These are phyloP conservation scores for Fennellomyces sp. DNA, from an alignment of 371 early-diverging fungal species.

Conservation along the genomic window DNA sequence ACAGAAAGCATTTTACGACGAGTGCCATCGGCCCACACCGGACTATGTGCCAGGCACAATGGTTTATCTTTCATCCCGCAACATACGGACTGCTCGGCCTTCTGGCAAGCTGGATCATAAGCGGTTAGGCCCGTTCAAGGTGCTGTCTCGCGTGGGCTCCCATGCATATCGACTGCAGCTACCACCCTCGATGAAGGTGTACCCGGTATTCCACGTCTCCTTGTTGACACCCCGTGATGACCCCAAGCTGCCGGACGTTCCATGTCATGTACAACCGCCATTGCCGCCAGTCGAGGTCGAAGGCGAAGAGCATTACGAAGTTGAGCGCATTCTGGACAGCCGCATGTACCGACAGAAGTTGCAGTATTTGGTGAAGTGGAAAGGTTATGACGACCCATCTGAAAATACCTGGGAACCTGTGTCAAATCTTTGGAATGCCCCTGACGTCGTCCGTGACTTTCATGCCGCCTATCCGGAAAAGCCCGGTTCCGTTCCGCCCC, in stretches of 20 bases:
- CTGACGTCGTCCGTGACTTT: not conserved
- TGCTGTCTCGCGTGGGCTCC: constrained; percentile 17
- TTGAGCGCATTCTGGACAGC: constrained; percentile 29
- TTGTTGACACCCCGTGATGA: constrained; percentile 22
- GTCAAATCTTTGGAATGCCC: not conserved
- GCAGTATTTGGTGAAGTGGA: constrained; percentile 34
- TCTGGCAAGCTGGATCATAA: constrained; percentile 26
- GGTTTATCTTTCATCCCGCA: constrained; percentile 25
- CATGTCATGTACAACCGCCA: constrained; percentile 12
- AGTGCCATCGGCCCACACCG: constrained; percentile 10
- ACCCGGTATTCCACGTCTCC: constrained; percentile 41
- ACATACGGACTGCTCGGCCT: constrained; percentile 25
- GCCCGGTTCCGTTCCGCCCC: not conserved
- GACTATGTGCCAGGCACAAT: constrained; percentile 25
- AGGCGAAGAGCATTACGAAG: constrained; percentile 32
- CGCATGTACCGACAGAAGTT: constrained; percentile 10
- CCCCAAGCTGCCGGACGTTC: constrained; percentile 12
- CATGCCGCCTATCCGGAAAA: constrained; percentile 6
- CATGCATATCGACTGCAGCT: constrained; percentile 26
- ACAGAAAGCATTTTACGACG: constrained; percentile 14
- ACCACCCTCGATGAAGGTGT: constrained; percentile 27
- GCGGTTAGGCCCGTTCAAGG: constrained; percentile 29
- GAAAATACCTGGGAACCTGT: constrained; percentile 18
- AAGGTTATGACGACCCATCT: constrained; percentile 9
- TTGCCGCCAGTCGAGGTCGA: constrained; percentile 33